These are phyloP conservation scores for Fusarium sp. DNA, from an alignment of 2,329 filamentous ascomycete genomes.

Conservation along the genomic window DNA sequence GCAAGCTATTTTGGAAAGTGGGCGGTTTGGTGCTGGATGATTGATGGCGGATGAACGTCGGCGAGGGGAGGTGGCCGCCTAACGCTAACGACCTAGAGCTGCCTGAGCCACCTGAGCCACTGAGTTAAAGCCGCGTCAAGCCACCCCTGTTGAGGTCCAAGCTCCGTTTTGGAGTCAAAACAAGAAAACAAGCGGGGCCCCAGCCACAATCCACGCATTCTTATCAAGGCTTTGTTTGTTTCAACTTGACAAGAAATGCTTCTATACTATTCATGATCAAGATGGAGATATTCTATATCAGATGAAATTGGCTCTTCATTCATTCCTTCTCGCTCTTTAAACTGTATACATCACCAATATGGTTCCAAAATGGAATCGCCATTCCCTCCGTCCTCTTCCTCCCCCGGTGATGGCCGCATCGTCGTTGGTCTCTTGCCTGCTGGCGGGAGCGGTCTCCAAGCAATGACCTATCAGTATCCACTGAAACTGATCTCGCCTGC, in stretches of 20 bases:
- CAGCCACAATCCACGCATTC: conserved; percentile 29
- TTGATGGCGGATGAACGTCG: conserved; percentile 40
- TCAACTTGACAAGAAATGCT: not conserved
- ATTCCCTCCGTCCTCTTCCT: conserved; percentile 78
- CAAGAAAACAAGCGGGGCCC: conserved; percentile 17
- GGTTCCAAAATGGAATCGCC: conserved; percentile 68
- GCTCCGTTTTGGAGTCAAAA: not conserved
- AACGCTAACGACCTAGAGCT: not conserved
- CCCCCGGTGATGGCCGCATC: conserved; percentile 82
- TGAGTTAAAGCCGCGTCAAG: conserved; percentile 19
- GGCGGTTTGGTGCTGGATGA: conserved; percentile 23
- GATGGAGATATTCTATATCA: conserved; percentile 22
- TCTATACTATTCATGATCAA: conserved; percentile 2
- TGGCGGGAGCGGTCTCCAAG: conserved; percentile 75
- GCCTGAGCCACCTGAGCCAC: conserved; percentile 6
- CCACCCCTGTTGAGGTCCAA: not conserved
- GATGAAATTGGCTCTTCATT: not conserved
- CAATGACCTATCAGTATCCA: conserved; percentile 90
- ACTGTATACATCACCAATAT: conserved; percentile 25
- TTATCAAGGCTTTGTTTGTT: not conserved
- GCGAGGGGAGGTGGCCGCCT: conserved; percentile 22
- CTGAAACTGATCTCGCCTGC: conserved; percentile 91
- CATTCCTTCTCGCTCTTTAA: not conserved
- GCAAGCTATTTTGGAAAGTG: conserved; percentile 43
- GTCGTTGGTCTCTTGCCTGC: conserved; percentile 78